Base-by-base conservation (phyloP, 345 rosid genomes). In the Nasturtium officinale region DNA sequence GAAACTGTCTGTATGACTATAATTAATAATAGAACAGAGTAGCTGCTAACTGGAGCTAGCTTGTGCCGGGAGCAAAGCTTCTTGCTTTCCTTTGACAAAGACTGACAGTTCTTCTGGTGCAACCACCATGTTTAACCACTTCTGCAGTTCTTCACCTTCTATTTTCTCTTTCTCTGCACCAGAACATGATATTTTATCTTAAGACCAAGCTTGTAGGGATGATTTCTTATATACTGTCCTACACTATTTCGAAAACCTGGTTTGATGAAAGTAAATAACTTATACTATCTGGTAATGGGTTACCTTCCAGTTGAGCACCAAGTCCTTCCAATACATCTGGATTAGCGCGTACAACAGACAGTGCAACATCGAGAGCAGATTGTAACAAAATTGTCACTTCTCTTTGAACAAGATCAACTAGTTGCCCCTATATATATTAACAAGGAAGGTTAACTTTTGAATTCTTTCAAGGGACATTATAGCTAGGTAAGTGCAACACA, bases 291-390 rank as follows among this genome's bases (percentile, higher is more conserved):
- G 38, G 38, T 33, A 33, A 33, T 33, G 38, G 11, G 2, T 38
- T 78, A 95, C 99, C 98, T 91, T 95, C 99, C 55, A 95, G 83
- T 68, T 82, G 85, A 51, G 98, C 96, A 77, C 96, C 99, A 56
- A 95, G 93, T 15, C 96, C 99, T 75, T 95, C 98, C 81, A 95
- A 81, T 61, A 95, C 87, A 63, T 85, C 79, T 54, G 85, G 85
- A 85, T 95, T 95, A 62, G 98, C 97, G 53, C 90, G 96, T 55
- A 95, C 83, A 74, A 95, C 93, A 20, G 81, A 79, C 30, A 87
- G 84, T 46, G 98, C 98, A 74, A 85, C 87, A 21, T 86, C 84
- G 2, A 87, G 77, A 56, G 98, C 93, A 74, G 94, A 86, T 59
- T 88, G 98, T 67, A 95, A 79, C 79, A 95, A 71, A 55, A 54